These are phyloP conservation scores for Colletotrichum nymphaeae DNA, from an alignment of 2,329 filamentous ascomycete genomes.

Conservation along the genomic window DNA sequence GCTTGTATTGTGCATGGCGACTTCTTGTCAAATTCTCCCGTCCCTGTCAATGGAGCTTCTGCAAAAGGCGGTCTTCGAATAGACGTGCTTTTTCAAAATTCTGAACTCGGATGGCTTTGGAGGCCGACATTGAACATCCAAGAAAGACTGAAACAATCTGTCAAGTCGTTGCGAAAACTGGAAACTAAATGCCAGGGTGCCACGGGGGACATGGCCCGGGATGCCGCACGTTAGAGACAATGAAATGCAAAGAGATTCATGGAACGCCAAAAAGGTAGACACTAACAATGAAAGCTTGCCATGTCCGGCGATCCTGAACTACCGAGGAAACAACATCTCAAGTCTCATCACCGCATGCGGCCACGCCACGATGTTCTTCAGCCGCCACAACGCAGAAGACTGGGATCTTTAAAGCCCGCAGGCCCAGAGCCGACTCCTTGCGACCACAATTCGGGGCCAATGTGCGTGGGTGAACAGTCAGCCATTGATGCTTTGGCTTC, in stretches of 20 bases:
- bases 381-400: not conserved
- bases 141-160: not conserved
- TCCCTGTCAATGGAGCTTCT: not conserved
- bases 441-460: not conserved
- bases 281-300: not conserved
- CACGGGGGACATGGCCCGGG: not conserved
- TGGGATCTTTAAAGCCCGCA: not conserved
- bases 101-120: not conserved
- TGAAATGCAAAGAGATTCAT: not conserved
- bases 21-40: not conserved
- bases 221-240: not conserved
- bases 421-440: not conserved
- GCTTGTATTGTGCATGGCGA: not conserved
- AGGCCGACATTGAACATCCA: not conserved
- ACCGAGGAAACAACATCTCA: not conserved
- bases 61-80: not conserved
- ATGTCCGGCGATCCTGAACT: not conserved
- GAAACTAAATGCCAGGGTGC: not conserved
- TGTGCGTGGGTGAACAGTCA: not conserved
- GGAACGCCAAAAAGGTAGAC: not conserved
- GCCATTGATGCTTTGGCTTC: not conserved
- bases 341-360: constrained; percentile 18
- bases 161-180: not conserved
- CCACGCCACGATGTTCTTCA: not conserved
- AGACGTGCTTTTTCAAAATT: not conserved